Base-by-base conservation (phyloP, 441 rosid genomes). In the Erodium texanum region DNA sequence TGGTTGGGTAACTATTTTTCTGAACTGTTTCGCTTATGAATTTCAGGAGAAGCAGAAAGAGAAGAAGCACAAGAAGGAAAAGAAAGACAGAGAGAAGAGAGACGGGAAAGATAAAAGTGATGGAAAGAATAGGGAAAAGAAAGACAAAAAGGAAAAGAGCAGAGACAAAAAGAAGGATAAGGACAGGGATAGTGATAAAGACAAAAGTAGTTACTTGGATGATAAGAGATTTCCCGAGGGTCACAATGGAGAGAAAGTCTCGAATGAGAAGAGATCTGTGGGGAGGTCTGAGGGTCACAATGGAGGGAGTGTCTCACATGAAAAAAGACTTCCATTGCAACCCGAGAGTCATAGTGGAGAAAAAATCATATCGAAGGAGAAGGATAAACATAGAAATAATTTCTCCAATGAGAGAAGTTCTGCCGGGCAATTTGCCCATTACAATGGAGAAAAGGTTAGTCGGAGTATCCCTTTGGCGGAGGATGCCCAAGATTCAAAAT, bases 61-160 rank as follows among this genome's bases (percentile, higher is more conserved):
- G 75, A 79, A 73, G 68, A 76, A 73, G 73, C 76, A 71, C 69
- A 83, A 78, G 66, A 82, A 80, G 75, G 82, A 82, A 70, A 80
- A 78, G 72, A 78, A 79, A 71, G 81, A 79, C 43, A 82, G 70
- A 34, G 81, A 79, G 66, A 77, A 79, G 78, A 65, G 74, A 56
- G 81, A 78, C 50, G 75, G 74, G 32, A 80, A 77, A 80, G 86
- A 78, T 48, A 75, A 70, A 72, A 71, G 66, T 64, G 84, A 80
- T 74, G 86, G 71, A 67, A 83, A 80, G 65, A 74, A 73, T 64
- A 73, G 75, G 78, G 86, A 78, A 68, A 83, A 75, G 78, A 83
- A 80, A 70, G 84, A 78, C 67, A 79, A 83, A 70, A 78, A 82
- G 75, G 82, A 80, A 64, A 80, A 74, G 68, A 75, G 76, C 66